Evolutionary conservation across 768 basidiomycete genomes (phyloP).

Genomic region (Leccinum longicurvipes): DNA sequence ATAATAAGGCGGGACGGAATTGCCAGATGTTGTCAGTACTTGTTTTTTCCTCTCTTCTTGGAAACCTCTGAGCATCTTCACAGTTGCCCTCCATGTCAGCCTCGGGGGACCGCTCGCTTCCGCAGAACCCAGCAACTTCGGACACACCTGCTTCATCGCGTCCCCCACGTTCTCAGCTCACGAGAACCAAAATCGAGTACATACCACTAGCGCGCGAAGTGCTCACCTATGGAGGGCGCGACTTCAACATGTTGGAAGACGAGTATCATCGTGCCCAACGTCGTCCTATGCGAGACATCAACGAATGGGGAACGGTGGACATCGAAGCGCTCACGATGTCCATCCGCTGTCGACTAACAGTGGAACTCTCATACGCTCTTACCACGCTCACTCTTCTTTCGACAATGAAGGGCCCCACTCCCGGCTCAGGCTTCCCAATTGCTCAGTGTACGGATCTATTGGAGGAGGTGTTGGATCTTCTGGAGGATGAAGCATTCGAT

Average conservation of each 20-base stretch:
- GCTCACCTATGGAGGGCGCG: slow-evolving; percentile 77
- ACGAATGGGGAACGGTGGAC: slow-evolving; percentile 87
- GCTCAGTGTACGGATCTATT: slow-evolving; percentile 74
- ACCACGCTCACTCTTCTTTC: slow-evolving; percentile 83
- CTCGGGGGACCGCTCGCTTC: slow-evolving; percentile 15
- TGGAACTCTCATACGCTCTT: slow-evolving; percentile 86
- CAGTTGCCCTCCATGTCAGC: slow-evolving; percentile 19
- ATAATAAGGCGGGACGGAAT: slow-evolving; percentile 40
- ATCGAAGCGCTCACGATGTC: slow-evolving; percentile 94
- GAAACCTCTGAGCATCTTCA: slow-evolving; percentile 10
- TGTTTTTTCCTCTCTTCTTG: slow-evolving; percentile 8
- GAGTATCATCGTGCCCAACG: slow-evolving; percentile 53
- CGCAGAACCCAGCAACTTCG: slow-evolving; percentile 26
- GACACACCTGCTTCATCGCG: slow-evolving; percentile 32
- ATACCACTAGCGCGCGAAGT: slow-evolving; percentile 74
- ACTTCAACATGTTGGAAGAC: slow-evolving; percentile 61
- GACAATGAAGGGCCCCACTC: slow-evolving; percentile 65
- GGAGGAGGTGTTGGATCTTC: slow-evolving; percentile 81
- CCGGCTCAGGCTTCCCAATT: slow-evolving; percentile 65
- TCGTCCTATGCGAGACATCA: slow-evolving; percentile 64
- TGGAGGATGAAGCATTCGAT: slow-evolving; percentile 79
- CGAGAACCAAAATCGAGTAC: slow-evolving; percentile 85
- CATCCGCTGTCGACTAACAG: slow-evolving; percentile 76
- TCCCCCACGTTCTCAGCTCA: slow-evolving; percentile 44
- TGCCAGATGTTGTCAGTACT: slow-evolving; percentile 49